Base-by-base conservation (phyloP, 441 rosid genomes). In the Gossypium aridum region DNA sequence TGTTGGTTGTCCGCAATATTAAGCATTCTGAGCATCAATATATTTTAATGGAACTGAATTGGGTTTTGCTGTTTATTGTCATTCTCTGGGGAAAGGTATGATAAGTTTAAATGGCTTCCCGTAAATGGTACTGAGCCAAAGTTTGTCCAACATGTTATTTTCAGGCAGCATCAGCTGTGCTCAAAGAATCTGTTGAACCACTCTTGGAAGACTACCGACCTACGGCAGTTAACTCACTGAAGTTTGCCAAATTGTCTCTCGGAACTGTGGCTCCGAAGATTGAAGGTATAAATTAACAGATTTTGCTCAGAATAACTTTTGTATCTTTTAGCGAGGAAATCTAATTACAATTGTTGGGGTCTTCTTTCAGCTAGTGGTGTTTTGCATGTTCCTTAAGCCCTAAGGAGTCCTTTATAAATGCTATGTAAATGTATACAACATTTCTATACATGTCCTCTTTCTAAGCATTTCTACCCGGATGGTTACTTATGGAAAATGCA, bases 211-310 rank as follows among this genome's bases (percentile, higher is more conserved):
- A 95, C 43, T 95, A 95, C 66, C 85, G 98, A 61, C 99, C 98
- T 67, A 77, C 96, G 6, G 99, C 97, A 79, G 91, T 95, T 55
- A 88, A 97, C 72, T 90, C 99, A 56, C 72, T 95, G 60, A 95
- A 91, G 87, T 91, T 95, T 70, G 87, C 78, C 82, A 91, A 91
- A 79, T 79, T 95, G 77, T 85, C 93, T 64, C 88, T 95, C 39
- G 99, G 99, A 76, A 92, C 80, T 31, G 98, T 95, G 72, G 89
- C 98, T 72, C 99, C 99, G 45, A 95, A 92, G 84, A 90, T 95
- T 83, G 99, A 92, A 91, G 98, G 95, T 88, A 78, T 64, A 56
- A 53, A 45, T 70, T 13, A 20, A 64, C 54, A 26, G 64, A 7
- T 7, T 10, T 10, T 62, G 31, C 9, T 31, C 12, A 17, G 72